phyloP scores from a whole-genome alignment of 2,329 filamentous ascomycete species.

The Penicillium expansum region DNA sequence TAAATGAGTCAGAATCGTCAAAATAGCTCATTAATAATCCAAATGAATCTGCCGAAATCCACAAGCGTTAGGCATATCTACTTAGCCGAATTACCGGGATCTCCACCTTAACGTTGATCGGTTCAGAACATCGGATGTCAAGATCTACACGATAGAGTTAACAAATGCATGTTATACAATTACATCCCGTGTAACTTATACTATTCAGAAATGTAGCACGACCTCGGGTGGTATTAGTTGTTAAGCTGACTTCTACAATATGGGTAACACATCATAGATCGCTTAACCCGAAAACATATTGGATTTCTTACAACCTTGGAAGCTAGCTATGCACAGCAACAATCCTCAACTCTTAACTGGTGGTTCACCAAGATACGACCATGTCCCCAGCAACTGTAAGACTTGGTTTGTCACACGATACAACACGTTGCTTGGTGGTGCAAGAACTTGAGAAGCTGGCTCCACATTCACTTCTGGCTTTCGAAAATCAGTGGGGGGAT shows the following conservation, averaged over 20 bases:
- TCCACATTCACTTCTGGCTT: not conserved
- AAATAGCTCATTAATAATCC: slow-evolving; percentile 11
- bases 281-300: not conserved
- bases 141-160: not conserved
- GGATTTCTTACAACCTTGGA: not conserved
- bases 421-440: not conserved
- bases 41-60: slow-evolving; percentile 14
- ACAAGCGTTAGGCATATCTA: slow-evolving; percentile 12
- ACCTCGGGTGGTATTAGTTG: not conserved
- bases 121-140: slow-evolving; percentile 10
- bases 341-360: not conserved
- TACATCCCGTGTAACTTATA: not conserved
- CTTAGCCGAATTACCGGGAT: slow-evolving; percentile 17
- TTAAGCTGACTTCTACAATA: not conserved
- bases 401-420: not conserved
- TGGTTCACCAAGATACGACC: not conserved
- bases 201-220: not conserved
- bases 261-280: not conserved
- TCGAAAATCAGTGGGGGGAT: not conserved
- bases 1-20: not conserved
- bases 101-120: slow-evolving; percentile 5
- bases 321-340: not conserved
- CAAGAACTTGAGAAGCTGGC: not conserved
- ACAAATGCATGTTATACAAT: not conserved
- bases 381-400: not conserved